phyloP scores from a whole-genome alignment of 2,329 filamentous ascomycete species.

The Colletotrichum eleusines region DNA sequence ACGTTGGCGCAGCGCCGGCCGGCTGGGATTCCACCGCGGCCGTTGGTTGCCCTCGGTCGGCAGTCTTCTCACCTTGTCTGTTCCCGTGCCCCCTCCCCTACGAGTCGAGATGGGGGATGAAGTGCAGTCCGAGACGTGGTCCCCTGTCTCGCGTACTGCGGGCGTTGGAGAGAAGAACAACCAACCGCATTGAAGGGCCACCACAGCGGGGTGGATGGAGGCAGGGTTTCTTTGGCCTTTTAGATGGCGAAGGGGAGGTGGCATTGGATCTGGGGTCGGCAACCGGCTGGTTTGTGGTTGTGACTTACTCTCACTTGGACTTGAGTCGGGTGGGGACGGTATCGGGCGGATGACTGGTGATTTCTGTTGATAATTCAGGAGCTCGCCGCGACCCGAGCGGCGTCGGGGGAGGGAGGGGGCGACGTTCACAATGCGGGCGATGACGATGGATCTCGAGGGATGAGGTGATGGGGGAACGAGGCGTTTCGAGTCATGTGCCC shows the following conservation, averaged over 20 bases:
- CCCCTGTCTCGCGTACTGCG: not conserved
- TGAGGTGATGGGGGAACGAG: not conserved
- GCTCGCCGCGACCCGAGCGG: too few relatives aligned
- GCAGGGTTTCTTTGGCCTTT: not conserved
- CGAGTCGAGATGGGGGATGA: not conserved
- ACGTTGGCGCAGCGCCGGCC: not conserved
- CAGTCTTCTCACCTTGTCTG: not conserved
- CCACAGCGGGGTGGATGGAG: too few relatives aligned
- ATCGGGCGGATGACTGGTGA: not conserved
- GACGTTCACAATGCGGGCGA: not conserved
- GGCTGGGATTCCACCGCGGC: not conserved
- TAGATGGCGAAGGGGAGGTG: not conserved
- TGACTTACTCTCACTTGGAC: too few relatives aligned
- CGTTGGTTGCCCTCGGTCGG: not conserved
- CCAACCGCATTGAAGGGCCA: not conserved
- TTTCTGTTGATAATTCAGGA: not conserved
- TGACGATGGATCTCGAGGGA: not conserved
- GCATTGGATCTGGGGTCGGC: not conserved
- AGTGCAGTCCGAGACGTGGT: not conserved
- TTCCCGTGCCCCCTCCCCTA: not conserved
- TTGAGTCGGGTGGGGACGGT: not conserved
- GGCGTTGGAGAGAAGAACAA: not conserved
- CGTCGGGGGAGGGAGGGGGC: too few relatives aligned
- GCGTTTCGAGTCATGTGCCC: slow-evolving; percentile 3
- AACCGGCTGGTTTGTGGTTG: not conserved